These are phyloP conservation scores for Chlorella vulgaris DNA, from an alignment of 139 green algal genomes.

Conservation along the genomic window DNA sequence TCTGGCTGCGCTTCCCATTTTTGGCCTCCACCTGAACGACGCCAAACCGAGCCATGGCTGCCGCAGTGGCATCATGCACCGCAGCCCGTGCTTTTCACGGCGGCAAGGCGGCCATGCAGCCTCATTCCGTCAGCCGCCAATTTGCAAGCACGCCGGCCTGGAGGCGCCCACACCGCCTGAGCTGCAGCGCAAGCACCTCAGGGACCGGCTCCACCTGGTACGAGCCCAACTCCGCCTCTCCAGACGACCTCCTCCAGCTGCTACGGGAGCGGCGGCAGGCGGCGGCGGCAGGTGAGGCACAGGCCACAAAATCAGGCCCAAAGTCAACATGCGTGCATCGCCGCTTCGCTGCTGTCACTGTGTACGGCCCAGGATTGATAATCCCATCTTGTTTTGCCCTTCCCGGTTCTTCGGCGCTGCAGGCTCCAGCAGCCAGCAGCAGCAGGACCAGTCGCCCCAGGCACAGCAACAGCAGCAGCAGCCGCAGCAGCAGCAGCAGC, in stretches of 20 bases:
- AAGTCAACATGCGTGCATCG: too few species aligned
- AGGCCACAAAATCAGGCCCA: not conserved
- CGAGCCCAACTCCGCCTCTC: slow-evolving; percentile 24
- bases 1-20: too few species aligned
- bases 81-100: not conserved
- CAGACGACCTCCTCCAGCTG: slow-evolving; percentile 33
- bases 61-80: not conserved
- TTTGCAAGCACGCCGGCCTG: not conserved
- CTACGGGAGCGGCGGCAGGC: slow-evolving; percentile 26
- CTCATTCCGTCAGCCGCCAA: not conserved
- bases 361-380: too few species aligned
- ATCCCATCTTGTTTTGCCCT: too few species aligned
- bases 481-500: not conserved
- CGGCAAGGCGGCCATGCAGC: not conserved
- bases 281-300: not conserved
- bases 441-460: not conserved
- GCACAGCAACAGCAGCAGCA: slow-evolving; percentile 10
- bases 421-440: too few species aligned
- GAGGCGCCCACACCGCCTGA: not conserved
- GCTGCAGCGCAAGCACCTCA: not conserved
- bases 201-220: slow-evolving; percentile 9
- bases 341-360: too few species aligned
- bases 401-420: too few species aligned
- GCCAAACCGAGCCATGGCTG: too few species aligned
- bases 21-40: too few species aligned